Percentiles rank a stretch among this genome's conserved stretches.
These are phyloP conservation scores for Nicotiana noctiflora DNA, from an alignment of 257 asterid species.

Conservation along the genomic window DNA sequence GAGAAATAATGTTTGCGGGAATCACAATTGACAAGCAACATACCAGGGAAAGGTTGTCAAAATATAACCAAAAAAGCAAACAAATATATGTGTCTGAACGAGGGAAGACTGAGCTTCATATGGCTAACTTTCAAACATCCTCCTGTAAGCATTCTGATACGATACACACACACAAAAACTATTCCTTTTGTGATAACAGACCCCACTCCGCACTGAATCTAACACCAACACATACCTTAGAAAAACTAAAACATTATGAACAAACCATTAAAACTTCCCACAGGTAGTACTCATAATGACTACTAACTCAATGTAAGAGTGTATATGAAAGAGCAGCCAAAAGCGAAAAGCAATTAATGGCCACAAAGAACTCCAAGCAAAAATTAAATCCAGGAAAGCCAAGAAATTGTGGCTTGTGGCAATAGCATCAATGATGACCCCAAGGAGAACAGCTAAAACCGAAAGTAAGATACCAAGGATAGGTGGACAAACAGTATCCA, in stretches of 20 bases:
- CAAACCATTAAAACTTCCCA: conserved; percentile 7
- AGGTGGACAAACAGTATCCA: neutral
- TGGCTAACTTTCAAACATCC: too few species aligned
- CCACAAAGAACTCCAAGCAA: neutral
- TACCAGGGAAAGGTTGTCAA: neutral
- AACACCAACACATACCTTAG: neutral
- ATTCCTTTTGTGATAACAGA: neutral
- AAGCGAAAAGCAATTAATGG: neutral
- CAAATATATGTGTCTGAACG: neutral
- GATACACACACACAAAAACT: too few species aligned
- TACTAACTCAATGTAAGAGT: neutral
- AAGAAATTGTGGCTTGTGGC: neutral
- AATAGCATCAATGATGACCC: neutral
- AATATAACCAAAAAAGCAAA: neutral
- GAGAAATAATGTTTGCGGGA: neutral
- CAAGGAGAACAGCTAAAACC: neutral
- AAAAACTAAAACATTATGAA: neutral
- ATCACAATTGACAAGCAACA: neutral
- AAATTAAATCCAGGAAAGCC: neutral
- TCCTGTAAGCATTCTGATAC: too few species aligned
- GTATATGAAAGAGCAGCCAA: neutral
- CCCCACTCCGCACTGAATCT: neutral
- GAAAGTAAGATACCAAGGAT: neutral
- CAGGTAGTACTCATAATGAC: neutral
- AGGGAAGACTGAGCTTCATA: too few species aligned